A percentile compares a stretch with the other conserved stretches of the same genome.
These are phyloP conservation scores for Digitaria exilis DNA, from an alignment of 202 grass and related monocot species.

Conservation along the genomic window DNA sequence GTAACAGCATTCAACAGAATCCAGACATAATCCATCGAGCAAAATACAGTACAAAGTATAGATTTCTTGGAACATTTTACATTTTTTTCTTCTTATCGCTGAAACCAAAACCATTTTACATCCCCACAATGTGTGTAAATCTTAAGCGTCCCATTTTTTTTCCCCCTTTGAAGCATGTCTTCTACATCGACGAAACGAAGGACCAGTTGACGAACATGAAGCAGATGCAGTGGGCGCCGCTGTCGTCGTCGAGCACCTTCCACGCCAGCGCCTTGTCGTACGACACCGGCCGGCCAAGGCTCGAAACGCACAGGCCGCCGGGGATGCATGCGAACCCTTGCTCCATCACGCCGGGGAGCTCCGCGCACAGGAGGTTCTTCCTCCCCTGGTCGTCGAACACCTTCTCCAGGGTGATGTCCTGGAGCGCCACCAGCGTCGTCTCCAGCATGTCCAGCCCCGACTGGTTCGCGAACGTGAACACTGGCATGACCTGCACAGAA, in stretches of 20 bases:
- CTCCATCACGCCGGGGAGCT: conserved; percentile 50
- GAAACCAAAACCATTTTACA: conserved; percentile 2
- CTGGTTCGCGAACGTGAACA: conserved; percentile 80
- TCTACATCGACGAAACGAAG: conserved; percentile 30
- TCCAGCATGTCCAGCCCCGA: conserved; percentile 91
- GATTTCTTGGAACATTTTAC: not conserved
- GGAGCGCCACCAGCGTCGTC: conserved; percentile 66
- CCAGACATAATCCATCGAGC: not conserved
- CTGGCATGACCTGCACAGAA: conserved; percentile 59
- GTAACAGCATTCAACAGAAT: not conserved
- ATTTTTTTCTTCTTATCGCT: not conserved
- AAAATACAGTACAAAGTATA: not conserved
- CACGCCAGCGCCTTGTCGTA: conserved; percentile 66
- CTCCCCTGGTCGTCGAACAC: conserved; percentile 58
- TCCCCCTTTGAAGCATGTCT: not conserved
- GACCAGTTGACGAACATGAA: conserved; percentile 74
- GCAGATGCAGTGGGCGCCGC: conserved; percentile 64
- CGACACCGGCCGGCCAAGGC: conserved; percentile 59
- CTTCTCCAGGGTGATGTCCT: conserved; percentile 64
- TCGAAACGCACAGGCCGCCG: conserved; percentile 57
- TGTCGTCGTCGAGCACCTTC: conserved; percentile 65
- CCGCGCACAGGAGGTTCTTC: conserved; percentile 64
- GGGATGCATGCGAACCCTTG: conserved; percentile 62
- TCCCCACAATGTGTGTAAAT: not conserved
- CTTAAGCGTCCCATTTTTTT: not conserved